Evolutionary conservation across 2,329 filamentous ascomycete species (phyloP).

Genomic region (Alternaria ventricosa): DNA sequence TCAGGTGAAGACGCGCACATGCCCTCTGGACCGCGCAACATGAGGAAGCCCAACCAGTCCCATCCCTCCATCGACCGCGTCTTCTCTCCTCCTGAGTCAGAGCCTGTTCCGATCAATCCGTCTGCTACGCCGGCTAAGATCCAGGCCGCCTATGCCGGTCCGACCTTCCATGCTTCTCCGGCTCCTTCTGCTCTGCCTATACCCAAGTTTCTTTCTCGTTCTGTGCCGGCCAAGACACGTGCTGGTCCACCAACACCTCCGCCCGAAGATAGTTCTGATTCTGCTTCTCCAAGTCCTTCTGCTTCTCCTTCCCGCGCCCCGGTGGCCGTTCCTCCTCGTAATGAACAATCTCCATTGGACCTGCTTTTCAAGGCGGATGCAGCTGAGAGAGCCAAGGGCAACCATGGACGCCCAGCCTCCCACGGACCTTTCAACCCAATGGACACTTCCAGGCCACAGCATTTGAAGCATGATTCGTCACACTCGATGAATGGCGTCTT

Average conservation of each 20-base stretch:
- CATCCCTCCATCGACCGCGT: slow-evolving; percentile 38
- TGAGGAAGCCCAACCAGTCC: slow-evolving; percentile 42
- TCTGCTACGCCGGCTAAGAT: slow-evolving; percentile 43
- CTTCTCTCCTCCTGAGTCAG: slow-evolving; percentile 37
- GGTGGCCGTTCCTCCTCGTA: slow-evolving; percentile 48
- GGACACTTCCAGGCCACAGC: slow-evolving; percentile 29
- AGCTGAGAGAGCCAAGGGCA: slow-evolving; percentile 72
- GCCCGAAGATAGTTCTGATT: slow-evolving; percentile 55
- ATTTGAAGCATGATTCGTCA: slow-evolving; percentile 54
- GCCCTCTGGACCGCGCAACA: slow-evolving; percentile 29
- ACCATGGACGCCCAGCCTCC: slow-evolving; percentile 51
- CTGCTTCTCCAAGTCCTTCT: slow-evolving; percentile 49
- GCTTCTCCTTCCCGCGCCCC: slow-evolving; percentile 62
- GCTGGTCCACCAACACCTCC: slow-evolving; percentile 56
- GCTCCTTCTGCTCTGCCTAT: slow-evolving; percentile 89
- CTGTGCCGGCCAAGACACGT: slow-evolving; percentile 64
- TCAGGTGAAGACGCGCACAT: slow-evolving; percentile 39
- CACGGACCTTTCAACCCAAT: slow-evolving; percentile 21
- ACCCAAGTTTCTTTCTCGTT: slow-evolving; percentile 84
- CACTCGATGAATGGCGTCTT: slow-evolving; percentile 65
- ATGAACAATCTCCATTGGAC: slow-evolving; percentile 79
- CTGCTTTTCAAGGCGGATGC: slow-evolving; percentile 89
- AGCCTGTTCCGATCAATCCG: slow-evolving; percentile 23
- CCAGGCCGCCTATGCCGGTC: slow-evolving; percentile 78
- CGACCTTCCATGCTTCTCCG: slow-evolving; percentile 93